Evolutionary conservation across 441 rosid species (phyloP).

Genomic region (Geranium incanum): DNA sequence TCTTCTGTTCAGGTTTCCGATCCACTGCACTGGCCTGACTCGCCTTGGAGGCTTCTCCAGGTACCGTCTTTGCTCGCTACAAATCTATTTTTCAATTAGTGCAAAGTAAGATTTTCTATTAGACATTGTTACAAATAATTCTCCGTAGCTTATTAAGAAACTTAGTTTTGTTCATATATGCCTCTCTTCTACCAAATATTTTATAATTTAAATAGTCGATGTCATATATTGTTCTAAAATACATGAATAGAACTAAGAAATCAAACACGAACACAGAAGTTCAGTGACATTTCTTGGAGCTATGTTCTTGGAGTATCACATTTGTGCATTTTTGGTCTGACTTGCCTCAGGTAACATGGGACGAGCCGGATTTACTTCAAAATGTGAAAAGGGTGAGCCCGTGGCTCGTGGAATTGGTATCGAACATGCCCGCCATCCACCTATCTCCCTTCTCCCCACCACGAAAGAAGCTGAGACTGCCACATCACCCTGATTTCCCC

Average conservation of each 20-base stretch:
- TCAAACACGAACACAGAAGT: no score
- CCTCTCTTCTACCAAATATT: no score
- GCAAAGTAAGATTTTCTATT: not conserved
- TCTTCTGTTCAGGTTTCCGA: conserved; percentile 77
- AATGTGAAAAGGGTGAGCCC: conserved; percentile 89
- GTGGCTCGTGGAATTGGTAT: conserved; percentile 85
- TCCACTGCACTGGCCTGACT: conserved; percentile 76
- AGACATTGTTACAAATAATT: no score
- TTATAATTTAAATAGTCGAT: no score
- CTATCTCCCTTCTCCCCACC: conserved; percentile 69
- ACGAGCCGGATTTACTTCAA: conserved; percentile 92
- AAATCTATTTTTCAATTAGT: not conserved
- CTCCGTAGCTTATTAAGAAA: no score
- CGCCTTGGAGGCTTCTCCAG: conserved; percentile 92
- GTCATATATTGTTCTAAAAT: no score
- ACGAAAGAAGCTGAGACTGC: conserved; percentile 71
- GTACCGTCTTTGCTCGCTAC: conserved; percentile 23
- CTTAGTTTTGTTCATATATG: no score
- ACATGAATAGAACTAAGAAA: no score
- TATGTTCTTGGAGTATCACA: not conserved
- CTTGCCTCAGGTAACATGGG: conserved; percentile 75
- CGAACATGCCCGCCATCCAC: conserved; percentile 61
- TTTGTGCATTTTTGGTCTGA: not conserved
- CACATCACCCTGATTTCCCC: conserved; percentile 54
- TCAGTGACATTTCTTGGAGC: no score